Base-by-base conservation (phyloP, 176 grass and related monocot species). In the Bromus sterilis region DNA sequence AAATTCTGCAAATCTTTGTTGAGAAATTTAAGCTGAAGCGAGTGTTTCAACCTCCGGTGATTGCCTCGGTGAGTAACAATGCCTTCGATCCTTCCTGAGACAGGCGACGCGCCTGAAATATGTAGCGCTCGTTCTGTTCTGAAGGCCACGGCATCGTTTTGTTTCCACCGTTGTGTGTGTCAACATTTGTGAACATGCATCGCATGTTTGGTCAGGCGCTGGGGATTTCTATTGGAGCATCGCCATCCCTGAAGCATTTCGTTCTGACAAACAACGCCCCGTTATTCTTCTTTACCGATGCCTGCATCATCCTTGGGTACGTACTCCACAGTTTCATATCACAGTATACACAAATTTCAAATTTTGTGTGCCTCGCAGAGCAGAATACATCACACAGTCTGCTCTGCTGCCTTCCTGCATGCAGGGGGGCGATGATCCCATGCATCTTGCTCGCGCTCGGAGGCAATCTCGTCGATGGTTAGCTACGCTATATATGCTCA, bases 371-470 rank as follows among this genome's bases (percentile, higher is more conserved):
- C 20, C 71, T 11, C 56, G 25, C 5, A 16, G 4, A 25, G 25
- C n/a, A n/a, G 46, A 14, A 43, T 28, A 16, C 23, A 16, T 70
- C 3, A 71, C 39, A 28, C 69, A 2, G 30, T 20, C 7, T 31
- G 69, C 14, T 30, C 41, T 72, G 69, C 42, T 73, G 28, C 64
- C 41, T 73, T 5, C 48, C 21, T 55, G 31, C n/a, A 93, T 55
- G 31, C n/a, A 93, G 91, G 77, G 87, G 89, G 65, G 91, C 91
- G 30, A 93, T 93, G 91, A 93, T 93, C 78, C 91, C 91, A 26
- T 93, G 91, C 61, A 93, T 93, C 79, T 74, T 93, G 75, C 91
- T 93, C 59, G 91, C 91, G 23, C 86, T 93, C 76, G 91, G 91
- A 23, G 91, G 91, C 44, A 93, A 85, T 84, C 91, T 93, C 81